These are phyloP conservation scores for Argentina anserina DNA, from an alignment of 306 rosid genomes.

Conservation along the genomic window DNA sequence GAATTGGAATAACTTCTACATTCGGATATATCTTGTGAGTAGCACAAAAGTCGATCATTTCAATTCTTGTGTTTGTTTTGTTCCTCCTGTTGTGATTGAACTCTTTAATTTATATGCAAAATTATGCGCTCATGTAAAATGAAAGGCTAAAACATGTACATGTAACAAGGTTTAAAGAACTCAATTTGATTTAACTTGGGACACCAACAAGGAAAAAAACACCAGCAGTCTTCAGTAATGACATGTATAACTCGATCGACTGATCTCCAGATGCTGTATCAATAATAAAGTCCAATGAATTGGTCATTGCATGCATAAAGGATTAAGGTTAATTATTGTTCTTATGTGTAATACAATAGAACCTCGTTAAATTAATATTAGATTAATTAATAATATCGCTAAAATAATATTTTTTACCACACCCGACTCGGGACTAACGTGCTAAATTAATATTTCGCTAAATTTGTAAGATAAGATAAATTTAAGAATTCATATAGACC, in stretches of 20 bases:
- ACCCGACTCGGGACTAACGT: no score
- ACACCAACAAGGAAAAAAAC: constrained; percentile 62
- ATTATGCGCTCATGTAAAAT: no score
- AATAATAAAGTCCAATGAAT: constrained; percentile 64
- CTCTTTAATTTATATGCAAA: no score
- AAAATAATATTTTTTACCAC: no score
- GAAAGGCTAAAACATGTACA: constrained; percentile 33
- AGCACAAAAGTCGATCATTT: constrained; percentile 76
- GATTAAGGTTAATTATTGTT: not conserved
- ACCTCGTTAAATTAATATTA: no score
- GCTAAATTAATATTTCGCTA: no score
- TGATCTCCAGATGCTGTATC: constrained; percentile 88
- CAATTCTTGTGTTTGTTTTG: constrained; percentile 69
- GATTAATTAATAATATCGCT: no score
- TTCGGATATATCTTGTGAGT: constrained; percentile 51
- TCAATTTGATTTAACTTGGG: constrained; percentile 68
- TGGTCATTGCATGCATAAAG: constrained; percentile 42
- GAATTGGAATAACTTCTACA: constrained; percentile 72
- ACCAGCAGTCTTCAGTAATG: constrained; percentile 60
- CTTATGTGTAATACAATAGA: no score
- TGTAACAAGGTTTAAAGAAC: constrained; percentile 40
- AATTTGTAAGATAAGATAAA: no score
- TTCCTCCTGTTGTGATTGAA: constrained; percentile 61
- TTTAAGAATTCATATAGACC: no score
- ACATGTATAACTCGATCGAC: constrained; percentile 67